A percentile compares a stretch with the other conserved stretches of the same genome.
Evolutionary conservation across 352 stramenopile species (phyloP).

Genomic region (Globisporangium irregulare): DNA sequence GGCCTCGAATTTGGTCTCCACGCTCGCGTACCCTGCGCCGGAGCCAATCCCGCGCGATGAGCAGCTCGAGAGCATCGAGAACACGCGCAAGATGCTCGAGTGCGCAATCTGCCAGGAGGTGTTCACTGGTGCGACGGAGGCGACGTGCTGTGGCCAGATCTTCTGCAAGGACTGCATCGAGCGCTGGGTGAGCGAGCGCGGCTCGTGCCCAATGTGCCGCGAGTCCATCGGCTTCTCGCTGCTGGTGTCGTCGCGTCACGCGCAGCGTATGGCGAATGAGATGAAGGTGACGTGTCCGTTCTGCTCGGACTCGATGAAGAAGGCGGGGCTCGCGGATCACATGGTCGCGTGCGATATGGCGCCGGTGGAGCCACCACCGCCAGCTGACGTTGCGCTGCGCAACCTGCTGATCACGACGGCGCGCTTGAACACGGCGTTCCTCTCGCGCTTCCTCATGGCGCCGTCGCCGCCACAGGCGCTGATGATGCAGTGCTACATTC

Average conservation of each 20-base stretch:
- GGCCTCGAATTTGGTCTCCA: slow-evolving; percentile 75
- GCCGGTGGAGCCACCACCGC: slow-evolving; percentile 67
- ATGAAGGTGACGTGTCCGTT: slow-evolving; percentile 75
- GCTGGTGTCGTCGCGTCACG: slow-evolving; percentile 59
- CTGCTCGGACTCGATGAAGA: slow-evolving; percentile 73
- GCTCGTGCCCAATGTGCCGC: slow-evolving; percentile 81
- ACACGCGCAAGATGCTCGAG: slow-evolving; percentile 85
- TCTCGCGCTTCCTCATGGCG: slow-evolving; percentile 57
- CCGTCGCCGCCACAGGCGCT: slow-evolving; percentile 57
- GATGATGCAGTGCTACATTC: slow-evolving; percentile 88
- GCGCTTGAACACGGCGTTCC: slow-evolving; percentile 46
- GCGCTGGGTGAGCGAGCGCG: slow-evolving; percentile 76
- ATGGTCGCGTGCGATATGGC: slow-evolving; percentile 62
- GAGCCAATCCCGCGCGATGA: slow-evolving; percentile 69
- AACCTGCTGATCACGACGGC: slow-evolving; percentile 55
- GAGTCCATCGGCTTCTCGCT: slow-evolving; percentile 70
- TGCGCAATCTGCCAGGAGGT: slow-evolving; percentile 85
- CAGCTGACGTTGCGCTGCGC: slow-evolving; percentile 64
- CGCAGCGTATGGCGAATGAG: slow-evolving; percentile 84
- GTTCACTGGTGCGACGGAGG: slow-evolving; percentile 69
- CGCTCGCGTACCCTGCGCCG: slow-evolving; percentile 46
- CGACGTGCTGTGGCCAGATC: slow-evolving; percentile 81
- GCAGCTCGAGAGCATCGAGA: slow-evolving; percentile 72
- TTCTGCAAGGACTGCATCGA: slow-evolving; percentile 86
- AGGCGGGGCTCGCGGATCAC: slow-evolving; percentile 61